phyloP scores from a whole-genome alignment of 352 stramenopile species.

The Globisporangium emineosum region DNA sequence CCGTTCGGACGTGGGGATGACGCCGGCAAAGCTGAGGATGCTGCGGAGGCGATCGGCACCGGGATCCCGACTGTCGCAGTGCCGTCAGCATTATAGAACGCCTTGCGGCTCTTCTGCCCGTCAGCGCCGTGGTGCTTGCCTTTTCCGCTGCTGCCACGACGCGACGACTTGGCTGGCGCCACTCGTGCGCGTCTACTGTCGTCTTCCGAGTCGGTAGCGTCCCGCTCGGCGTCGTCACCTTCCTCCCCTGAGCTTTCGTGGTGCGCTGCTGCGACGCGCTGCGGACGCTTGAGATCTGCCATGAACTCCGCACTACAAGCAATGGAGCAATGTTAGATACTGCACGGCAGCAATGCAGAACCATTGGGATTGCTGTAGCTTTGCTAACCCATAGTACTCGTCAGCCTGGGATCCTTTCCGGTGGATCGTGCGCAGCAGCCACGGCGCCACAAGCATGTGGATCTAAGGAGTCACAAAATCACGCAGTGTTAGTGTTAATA shows the following conservation, averaged over 20 bases:
- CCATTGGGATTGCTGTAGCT: background rate
- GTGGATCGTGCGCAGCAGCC: constrained; percentile 64
- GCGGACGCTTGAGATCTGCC: constrained; percentile 31
- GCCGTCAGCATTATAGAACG: constrained; percentile 41
- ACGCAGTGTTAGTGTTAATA: background rate
- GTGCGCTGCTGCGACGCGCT: constrained; percentile 6
- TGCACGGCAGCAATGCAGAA: background rate
- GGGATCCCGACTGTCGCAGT: constrained; percentile 21
- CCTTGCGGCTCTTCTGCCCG: constrained; percentile 26
- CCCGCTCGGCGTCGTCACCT: constrained; percentile 23
- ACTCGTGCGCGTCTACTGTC: constrained; percentile 18
- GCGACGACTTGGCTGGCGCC: constrained; percentile 16
- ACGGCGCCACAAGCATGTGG: constrained; percentile 57
- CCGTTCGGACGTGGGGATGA: constrained; percentile 12
- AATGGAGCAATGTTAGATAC: background rate
- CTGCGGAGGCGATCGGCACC: background rate
- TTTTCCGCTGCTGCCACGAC: constrained; percentile 3
- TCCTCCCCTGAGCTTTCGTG: constrained; percentile 17
- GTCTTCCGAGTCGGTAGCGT: constrained; percentile 11
- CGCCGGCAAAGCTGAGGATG: background rate
- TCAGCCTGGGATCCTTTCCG: constrained; percentile 65
- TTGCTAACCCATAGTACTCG: constrained; percentile 52
- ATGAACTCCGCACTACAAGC: constrained; percentile 54
- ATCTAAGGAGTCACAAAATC: constrained; percentile 25
- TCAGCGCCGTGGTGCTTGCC: background rate